phyloP scores from a whole-genome alignment of 2,329 filamentous ascomycete species.

The Pyricularia sp. region DNA sequence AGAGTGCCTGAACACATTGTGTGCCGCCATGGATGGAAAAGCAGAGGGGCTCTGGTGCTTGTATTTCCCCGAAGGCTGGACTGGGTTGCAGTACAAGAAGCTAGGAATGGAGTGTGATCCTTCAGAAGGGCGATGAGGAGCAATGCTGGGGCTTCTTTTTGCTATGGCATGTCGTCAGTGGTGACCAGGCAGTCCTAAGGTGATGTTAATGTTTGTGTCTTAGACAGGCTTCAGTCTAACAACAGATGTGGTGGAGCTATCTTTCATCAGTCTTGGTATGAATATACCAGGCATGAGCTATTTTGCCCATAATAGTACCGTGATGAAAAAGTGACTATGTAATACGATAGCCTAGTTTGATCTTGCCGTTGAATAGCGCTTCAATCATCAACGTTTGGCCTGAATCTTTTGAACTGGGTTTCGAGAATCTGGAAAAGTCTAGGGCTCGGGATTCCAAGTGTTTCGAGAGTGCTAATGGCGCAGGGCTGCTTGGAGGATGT shows the following conservation, averaged over 20 bases:
- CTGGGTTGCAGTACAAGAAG: neutral
- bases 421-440: neutral
- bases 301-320: neutral
- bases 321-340: neutral
- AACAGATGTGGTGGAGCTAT: neutral
- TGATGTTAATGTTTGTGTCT: neutral
- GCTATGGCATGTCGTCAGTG: neutral
- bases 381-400: neutral
- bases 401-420: neutral
- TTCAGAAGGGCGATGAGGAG: neutral
- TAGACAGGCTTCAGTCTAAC: neutral
- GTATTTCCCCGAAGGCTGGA: neutral
- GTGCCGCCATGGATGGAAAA: neutral
- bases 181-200: neutral
- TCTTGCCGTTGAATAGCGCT: neutral
- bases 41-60: neutral
- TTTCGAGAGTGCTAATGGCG: neutral
- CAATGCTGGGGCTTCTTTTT: neutral
- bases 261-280: neutral
- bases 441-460: neutral
- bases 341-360: neutral
- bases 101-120: neutral
- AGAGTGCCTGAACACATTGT: neutral
- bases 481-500: neutral
- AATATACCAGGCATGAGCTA: neutral